phyloP scores from a whole-genome alignment of 2,329 filamentous ascomycete species.

The Alternaria postmessia region DNA sequence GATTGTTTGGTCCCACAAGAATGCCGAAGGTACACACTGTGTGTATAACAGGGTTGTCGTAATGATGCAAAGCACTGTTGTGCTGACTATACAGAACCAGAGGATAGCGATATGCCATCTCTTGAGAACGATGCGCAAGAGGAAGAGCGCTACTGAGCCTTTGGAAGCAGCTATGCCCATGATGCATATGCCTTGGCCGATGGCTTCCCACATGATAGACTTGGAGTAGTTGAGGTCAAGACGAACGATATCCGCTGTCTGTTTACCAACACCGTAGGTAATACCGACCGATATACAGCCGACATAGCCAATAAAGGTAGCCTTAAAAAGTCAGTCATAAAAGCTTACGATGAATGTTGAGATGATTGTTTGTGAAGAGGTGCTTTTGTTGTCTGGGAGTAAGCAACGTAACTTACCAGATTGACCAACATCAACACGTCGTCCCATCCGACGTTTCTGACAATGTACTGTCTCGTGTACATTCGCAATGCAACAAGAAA shows the following conservation, averaged over 20 bases:
- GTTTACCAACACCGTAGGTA: slow-evolving; percentile 39
- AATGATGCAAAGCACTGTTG: slow-evolving; percentile 35
- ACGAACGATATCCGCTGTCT: slow-evolving; percentile 27
- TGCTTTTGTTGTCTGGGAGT: background rate
- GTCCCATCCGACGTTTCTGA: slow-evolving; percentile 41
- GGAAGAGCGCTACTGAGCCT: slow-evolving; percentile 41
- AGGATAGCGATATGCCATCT: slow-evolving; percentile 40
- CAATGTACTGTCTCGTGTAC: slow-evolving; percentile 40
- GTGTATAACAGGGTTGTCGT: slow-evolving; percentile 38
- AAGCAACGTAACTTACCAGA: slow-evolving; percentile 23
- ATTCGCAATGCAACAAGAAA: slow-evolving; percentile 37
- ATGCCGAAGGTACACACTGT: slow-evolving; percentile 38
- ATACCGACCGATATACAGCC: slow-evolving; percentile 36
- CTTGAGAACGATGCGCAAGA: slow-evolving; percentile 41
- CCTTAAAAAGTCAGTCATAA: slow-evolving; percentile 16
- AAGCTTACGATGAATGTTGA: background rate
- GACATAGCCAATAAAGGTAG: slow-evolving; percentile 37
- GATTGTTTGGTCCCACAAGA: slow-evolving; percentile 39
- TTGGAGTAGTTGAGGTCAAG: slow-evolving; percentile 35
- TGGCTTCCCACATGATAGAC: slow-evolving; percentile 44
- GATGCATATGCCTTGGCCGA: slow-evolving; percentile 42
- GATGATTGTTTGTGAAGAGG: background rate
- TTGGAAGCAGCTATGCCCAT: slow-evolving; percentile 45
- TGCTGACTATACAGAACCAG: slow-evolving; percentile 42
- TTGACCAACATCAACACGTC: slow-evolving; percentile 41